Evolutionary conservation across 495 filamentous ascomycete species (phyloP).

Genomic region (Lentithecium fluviatile): DNA sequence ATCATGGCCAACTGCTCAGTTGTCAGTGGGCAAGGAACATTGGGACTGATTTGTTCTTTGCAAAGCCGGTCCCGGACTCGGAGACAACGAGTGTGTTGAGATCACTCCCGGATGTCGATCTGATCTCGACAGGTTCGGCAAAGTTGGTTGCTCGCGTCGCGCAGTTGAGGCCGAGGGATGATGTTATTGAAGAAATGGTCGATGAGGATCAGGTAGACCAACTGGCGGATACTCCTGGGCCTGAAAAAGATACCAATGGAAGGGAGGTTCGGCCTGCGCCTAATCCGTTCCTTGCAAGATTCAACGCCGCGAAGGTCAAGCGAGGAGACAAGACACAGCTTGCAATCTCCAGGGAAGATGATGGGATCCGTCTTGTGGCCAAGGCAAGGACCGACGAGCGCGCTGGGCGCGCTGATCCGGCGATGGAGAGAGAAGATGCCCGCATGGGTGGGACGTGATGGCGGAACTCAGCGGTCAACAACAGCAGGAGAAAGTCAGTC

Average conservation of each 20-base stretch:
- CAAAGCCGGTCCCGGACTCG: conserved; percentile 41
- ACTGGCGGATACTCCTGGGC: background rate
- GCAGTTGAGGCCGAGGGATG: conserved; percentile 33
- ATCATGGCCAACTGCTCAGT: conserved; percentile 69
- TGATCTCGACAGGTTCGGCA: conserved; percentile 43
- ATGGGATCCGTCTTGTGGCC: background rate
- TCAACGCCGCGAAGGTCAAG: conserved; percentile 22
- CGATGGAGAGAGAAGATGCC: background rate
- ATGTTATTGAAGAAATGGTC: background rate
- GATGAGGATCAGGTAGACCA: background rate
- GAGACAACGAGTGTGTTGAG: conserved; percentile 30
- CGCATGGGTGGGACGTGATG: background rate
- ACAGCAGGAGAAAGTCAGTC: too few relatives aligned
- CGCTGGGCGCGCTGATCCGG: background rate
- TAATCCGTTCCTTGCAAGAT: conserved; percentile 4
- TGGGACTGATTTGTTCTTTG: conserved; percentile 76
- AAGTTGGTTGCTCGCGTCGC: conserved; percentile 45
- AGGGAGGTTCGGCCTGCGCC: background rate
- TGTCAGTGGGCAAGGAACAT: conserved; percentile 75
- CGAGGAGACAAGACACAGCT: conserved; percentile 14
- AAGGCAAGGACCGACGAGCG: background rate
- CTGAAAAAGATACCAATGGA: background rate
- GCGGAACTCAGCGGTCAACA: too few relatives aligned
- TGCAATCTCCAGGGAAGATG: background rate
- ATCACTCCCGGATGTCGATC: conserved; percentile 42